Evolutionary conservation across 2,329 filamentous ascomycete genomes (phyloP), one percentile per base, ranked within the genome.

Genomic region (Clonostachys rosea): DNA sequence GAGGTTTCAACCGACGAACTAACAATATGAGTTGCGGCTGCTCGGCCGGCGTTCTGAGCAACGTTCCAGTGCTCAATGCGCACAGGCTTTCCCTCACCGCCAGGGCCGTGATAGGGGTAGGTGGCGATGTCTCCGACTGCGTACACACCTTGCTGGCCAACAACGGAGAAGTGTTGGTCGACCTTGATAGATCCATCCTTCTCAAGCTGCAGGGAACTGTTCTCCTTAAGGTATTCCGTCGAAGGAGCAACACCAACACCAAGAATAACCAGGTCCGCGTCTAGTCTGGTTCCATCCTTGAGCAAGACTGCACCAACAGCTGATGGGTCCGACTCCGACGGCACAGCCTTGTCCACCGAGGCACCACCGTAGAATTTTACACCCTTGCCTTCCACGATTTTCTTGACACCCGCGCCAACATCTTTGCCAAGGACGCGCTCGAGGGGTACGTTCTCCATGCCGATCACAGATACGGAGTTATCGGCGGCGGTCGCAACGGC

Each of bases 21-120:
- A 54, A 83, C 78, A 59, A 99, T 96, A 57, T 88, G 81, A 45
- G 76, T 75, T 2, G 91, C 94, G 2, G 87, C 92, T 20, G 79
- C 78, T 40, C 92, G 87, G 4, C 94, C 94, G 2, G 89, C 77
- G 60, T 97, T 96, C 62, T 97, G 94, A 5, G 94, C 94, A 4
- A 99, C 94, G 67, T 96, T 92, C 94, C 94, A 99, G 65, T 99
- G 94, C 74, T 99, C 94, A 61, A 97, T 96, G 52, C 94, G 86
- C 1, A 87, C 81, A 16, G 78, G 76, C 41, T 76, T 76, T 52
- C 88, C 89, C 14, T 86, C 78, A 24, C 89, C 86, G 20, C 89
- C 91, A 0, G 94, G 94, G 2, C 94, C 94, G 64, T 89, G 79
- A 72, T 99, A 99, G 0, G 94, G 94, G 66, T 90, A 96, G 0